Base-by-base conservation (phyloP, 306 rosid genomes). In the Carpinus fangiana region DNA sequence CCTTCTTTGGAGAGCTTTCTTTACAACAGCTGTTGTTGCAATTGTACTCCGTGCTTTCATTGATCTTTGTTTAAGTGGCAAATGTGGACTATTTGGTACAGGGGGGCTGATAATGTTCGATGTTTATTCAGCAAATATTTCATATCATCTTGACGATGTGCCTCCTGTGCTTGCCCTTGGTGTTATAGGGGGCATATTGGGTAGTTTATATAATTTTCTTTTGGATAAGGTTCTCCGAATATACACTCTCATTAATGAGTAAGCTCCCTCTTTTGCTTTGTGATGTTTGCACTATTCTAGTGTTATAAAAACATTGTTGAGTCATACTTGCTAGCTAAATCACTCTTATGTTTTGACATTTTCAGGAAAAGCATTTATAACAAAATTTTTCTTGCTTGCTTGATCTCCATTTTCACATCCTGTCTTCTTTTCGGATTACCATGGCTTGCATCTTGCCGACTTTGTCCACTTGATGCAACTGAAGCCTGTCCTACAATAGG, bases 61-160 rank as follows among this genome's bases (percentile, higher is more conserved):
- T 83, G 98, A 91, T 82, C 54, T 95, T 74, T 95, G 99, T 81
- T 81, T 85, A 38, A 91, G 95, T 61, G 98, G 93, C 47, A 90
- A 87, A 76, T 95, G 99, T 52, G 99, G 99, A 46, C 79, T 93
- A 73, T 95, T 95, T 82, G 99, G 99, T 81, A 93, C 87, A 46
- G 99, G 99, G 59, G 99, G 99, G 6, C 89, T 95, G 82, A 95
- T 95, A 85, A 93, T 93, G 97, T 95, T 90, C 67, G 94, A 95
- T 75, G 90, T 84, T 53, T 91, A 95, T 80, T 91, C 99, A 51
- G 87, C 81, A 21, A 85, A 73, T 72, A 53, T 89, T 56, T 85
- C 97, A 52, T 95, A 95, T 87, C 94, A 93, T 86, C 72, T 92
- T 73, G 61, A 0, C 23, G 98, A 93, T 66, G 86, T 95, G 86